Percentiles rank a stretch among this genome's conserved stretches.
phyloP scores from a whole-genome alignment of 257 asterid genomes.

The Apocynum venetum region DNA sequence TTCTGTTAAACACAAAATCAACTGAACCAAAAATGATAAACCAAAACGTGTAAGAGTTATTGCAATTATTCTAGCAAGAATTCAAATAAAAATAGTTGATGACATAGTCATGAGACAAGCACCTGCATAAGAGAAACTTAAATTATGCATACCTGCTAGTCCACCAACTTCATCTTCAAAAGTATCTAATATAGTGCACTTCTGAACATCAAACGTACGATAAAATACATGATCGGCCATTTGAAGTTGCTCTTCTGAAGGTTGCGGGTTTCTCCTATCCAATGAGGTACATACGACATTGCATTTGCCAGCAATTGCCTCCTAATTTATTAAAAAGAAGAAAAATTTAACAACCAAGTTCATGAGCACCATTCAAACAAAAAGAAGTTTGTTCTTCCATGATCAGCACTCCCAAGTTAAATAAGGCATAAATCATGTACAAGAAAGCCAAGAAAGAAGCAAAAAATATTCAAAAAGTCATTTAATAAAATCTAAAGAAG shows the following conservation, averaged over 20 bases:
- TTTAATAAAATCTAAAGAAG: not conserved
- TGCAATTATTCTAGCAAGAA: constrained; percentile 10
- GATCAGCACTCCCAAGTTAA: not conserved
- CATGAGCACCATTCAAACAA: not conserved
- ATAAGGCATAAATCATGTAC: not conserved
- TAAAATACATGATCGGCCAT: constrained; percentile 67
- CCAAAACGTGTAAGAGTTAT: constrained; percentile 31
- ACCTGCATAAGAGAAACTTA: not conserved
- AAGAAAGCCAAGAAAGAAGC: not conserved
- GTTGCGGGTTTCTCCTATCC: constrained; percentile 79
- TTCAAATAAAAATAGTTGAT: not conserved
- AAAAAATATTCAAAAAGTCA: not conserved
- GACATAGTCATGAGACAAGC: not conserved
- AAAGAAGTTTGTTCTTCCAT: not conserved
- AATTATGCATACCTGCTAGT: constrained; percentile 53
- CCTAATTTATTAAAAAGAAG: constrained; percentile 42
- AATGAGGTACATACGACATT: constrained; percentile 66
- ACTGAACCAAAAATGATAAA: constrained; percentile 58
- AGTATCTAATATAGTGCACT: constrained; percentile 44
- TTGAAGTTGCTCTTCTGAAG: constrained; percentile 55
- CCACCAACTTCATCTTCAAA: constrained; percentile 65
- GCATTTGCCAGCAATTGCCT: constrained; percentile 90
- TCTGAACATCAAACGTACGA: constrained; percentile 71
- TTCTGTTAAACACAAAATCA: constrained; percentile 61
- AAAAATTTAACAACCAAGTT: not conserved